A percentile compares a stretch with the other conserved stretches of the same genome.
Evolutionary conservation across 768 basidiomycete genomes (phyloP).

Genomic region (Mycena galopus): DNA sequence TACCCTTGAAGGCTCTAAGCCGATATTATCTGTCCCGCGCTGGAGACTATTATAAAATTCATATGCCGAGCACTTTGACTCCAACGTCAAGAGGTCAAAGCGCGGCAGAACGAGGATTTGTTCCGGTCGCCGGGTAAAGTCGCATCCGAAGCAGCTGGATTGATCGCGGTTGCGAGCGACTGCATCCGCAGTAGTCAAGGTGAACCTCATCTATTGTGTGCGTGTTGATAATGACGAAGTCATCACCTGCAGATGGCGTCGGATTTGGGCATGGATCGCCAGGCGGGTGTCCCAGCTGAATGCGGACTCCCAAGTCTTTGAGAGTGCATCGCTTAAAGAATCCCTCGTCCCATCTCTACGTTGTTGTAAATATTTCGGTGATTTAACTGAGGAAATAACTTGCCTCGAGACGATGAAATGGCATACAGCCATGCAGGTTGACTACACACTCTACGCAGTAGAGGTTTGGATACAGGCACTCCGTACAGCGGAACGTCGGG

Average conservation of each 20-base stretch:
- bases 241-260: not conserved
- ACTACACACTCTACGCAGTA: not conserved
- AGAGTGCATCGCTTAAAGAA: not conserved
- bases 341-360: not conserved
- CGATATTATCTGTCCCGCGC: slow-evolving; percentile 28
- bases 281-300: not conserved
- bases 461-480: not conserved
- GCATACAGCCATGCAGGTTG: not conserved
- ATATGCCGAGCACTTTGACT: slow-evolving; percentile 33
- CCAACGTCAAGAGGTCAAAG: slow-evolving; percentile 14
- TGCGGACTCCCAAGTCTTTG: not conserved
- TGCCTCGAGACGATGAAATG: slow-evolving; percentile 7
- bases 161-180: not conserved
- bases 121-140: not conserved
- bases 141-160: not conserved
- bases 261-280: not conserved
- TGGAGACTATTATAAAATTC: slow-evolving; percentile 35
- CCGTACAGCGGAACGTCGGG: not conserved
- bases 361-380: no score
- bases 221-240: not conserved
- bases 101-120: not conserved
- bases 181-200: not conserved
- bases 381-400: not conserved
- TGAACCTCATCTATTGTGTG: not conserved
- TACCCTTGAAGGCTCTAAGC: not conserved